Evolutionary conservation across 441 rosid species (phyloP).

Genomic region (Pelargonium australe): DNA sequence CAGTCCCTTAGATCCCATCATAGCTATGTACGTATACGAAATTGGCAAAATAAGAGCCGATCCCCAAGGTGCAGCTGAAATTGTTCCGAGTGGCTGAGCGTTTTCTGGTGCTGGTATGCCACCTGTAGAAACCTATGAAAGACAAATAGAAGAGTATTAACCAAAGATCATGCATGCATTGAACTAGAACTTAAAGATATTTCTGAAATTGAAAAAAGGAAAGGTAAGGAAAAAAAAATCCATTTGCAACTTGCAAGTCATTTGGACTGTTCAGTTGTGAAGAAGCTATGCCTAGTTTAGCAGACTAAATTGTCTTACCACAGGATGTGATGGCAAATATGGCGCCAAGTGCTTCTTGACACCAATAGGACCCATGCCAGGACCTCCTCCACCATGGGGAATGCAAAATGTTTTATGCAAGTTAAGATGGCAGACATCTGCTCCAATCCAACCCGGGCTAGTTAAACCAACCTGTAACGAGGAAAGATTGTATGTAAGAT

Average conservation of each 20-base stretch:
- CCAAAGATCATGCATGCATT: too few relatives aligned
- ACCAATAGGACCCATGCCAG: conserved; percentile 99
- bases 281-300: too few relatives aligned
- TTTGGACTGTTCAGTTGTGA: too few relatives aligned
- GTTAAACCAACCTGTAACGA: conserved; percentile 81
- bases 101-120: conserved; percentile 80
- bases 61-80: conserved; percentile 98
- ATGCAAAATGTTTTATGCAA: conserved; percentile 97
- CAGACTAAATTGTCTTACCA: conserved; percentile 36
- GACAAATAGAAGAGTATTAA: too few relatives aligned
- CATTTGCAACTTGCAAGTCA: too few relatives aligned
- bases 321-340: conserved; percentile 90
- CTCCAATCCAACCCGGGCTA: conserved; percentile 94
- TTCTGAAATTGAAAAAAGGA: too few relatives aligned
- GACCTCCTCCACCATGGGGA: conserved; percentile 98
- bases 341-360: conserved; percentile 95
- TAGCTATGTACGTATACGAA: conserved; percentile 83
- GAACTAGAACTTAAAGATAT: too few relatives aligned
- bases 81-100: conserved; percentile 67
- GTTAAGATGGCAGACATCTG: conserved; percentile 96
- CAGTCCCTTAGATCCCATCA: conserved; percentile 97
- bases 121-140: conserved; percentile 52
- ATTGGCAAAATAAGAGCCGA: conserved; percentile 95
- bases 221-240: too few relatives aligned
- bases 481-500: conserved; percentile 5